Evolutionary conservation across 768 basidiomycete species (phyloP).

Genomic region (Mycena latifolia): DNA sequence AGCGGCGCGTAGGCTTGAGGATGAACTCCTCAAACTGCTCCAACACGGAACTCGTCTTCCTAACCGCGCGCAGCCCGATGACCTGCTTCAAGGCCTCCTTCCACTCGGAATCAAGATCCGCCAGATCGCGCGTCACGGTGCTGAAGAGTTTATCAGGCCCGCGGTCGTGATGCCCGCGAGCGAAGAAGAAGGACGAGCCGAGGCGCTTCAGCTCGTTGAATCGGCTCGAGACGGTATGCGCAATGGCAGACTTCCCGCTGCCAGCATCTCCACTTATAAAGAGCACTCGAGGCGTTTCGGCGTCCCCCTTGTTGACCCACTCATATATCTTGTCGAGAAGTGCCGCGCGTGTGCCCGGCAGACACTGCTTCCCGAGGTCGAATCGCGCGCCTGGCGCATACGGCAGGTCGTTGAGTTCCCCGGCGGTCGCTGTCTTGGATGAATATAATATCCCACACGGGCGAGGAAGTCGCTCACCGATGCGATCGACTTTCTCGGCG

Average conservation of each 20-base stretch:
- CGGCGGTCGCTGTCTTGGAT: not conserved
- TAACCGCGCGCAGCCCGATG: not conserved
- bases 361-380: slow-evolving; percentile 24
- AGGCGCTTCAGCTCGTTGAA: slow-evolving; percentile 18
- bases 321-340: slow-evolving; percentile 16
- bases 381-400: slow-evolving; percentile 20
- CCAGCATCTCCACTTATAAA: slow-evolving; percentile 10
- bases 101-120: slow-evolving; percentile 25
- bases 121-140: slow-evolving; percentile 25
- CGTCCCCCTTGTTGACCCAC: slow-evolving; percentile 15
- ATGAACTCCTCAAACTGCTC: slow-evolving; percentile 32
- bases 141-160: slow-evolving; percentile 18
- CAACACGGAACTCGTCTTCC: slow-evolving; percentile 16
- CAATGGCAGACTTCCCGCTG: slow-evolving; percentile 24
- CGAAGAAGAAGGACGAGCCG: slow-evolving; percentile 28
- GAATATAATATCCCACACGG: too few species aligned
- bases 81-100: slow-evolving; percentile 2
- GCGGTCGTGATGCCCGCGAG: not conserved
- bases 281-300: slow-evolving; percentile 5
- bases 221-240: slow-evolving; percentile 15
- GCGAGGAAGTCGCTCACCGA: slow-evolving; percentile 9
- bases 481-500: slow-evolving; percentile 14
- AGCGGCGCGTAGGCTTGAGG: slow-evolving; percentile 11
- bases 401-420: slow-evolving; percentile 16
- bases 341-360: slow-evolving; percentile 14